A percentile compares a stretch with the other conserved stretches of the same genome.
These are phyloP conservation scores for Oryza nivara DNA, from an alignment of 176 grass and related monocot species.

Conservation along the genomic window DNA sequence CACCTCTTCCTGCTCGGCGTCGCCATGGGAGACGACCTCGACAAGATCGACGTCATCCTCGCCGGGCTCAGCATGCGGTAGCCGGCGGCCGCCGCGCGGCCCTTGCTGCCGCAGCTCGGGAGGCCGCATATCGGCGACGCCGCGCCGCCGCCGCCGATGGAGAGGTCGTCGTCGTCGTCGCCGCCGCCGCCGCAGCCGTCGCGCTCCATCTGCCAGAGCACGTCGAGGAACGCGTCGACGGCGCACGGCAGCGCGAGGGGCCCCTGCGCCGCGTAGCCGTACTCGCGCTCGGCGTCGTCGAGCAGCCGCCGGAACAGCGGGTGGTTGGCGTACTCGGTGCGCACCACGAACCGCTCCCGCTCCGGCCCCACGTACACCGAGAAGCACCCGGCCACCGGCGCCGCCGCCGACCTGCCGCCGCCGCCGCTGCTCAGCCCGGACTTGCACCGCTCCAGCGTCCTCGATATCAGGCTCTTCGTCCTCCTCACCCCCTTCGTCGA, in stretches of 20 bases:
- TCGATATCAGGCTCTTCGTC: conserved; percentile 56
- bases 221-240: conserved; percentile 67
- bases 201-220: conserved; percentile 68
- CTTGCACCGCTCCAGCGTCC: conserved; percentile 58
- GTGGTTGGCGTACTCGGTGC: conserved; percentile 67
- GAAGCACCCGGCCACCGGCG: conserved; percentile 67
- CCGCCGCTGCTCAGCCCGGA: conserved; percentile 24
- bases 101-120: not conserved
- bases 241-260: conserved; percentile 71
- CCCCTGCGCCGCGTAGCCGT: conserved; percentile 65
- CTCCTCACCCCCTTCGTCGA: conserved; percentile 22
- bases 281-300: conserved; percentile 71
- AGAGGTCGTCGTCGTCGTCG: not conserved
- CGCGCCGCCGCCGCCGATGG: not conserved
- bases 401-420: not conserved
- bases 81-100: conserved; percentile 9
- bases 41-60: not conserved
- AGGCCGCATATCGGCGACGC: conserved; percentile 53
- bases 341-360: conserved; percentile 75
- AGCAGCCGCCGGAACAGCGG: conserved; percentile 64
- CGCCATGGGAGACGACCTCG: not conserved
- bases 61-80: conserved; percentile 59
- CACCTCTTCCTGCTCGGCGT: not conserved
- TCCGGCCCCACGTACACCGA: conserved; percentile 73
- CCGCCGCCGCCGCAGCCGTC: not conserved